Base-by-base conservation (phyloP, 129 eudicot species). In the Centrapalus pauciflorus region DNA sequence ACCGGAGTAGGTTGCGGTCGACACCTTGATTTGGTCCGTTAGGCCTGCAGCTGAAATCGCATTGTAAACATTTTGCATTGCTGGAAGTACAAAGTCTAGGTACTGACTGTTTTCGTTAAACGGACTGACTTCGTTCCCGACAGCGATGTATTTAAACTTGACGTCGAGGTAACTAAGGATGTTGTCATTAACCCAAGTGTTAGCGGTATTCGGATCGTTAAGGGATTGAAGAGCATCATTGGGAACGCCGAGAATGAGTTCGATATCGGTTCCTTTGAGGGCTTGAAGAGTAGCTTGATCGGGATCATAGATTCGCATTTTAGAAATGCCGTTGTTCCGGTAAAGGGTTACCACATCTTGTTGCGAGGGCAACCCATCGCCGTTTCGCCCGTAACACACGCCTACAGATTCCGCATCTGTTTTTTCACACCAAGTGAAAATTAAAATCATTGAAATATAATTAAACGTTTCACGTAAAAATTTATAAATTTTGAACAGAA, bases 301-400 rank as follows among this genome's bases (percentile, higher is more conserved):
- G 2, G 95, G 84, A 58, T 64, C 74, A 13, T 84, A 87, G 14
- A 87, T 17, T 50, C 95, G 73, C 90, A 84, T 84, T 21, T 46
- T 59, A 14, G 41, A 10, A 43, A 87, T 83, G 30, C 64, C 67
- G 20, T 82, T 80, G 21, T n/a, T 11, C 8, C 43, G 56, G 83
- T 76, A 85, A 7, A 85, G 78, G 3, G 9, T 61, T 14, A 82
- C 72, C 10, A 75, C 86, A 1, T 82, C 86, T 52, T 19, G 38
- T 32, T 34, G 34, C 0, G 74, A 49, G 12, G 89, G 94, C 29
- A 86, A 41, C 48, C 46, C 55, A 11, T 67, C 43, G 11, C 84
- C 89, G 2, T 3, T 26, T 14, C 35, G 23, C 2, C 94, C 94
- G 13, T 86, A 66, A 41, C 94, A 82, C 40, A 85, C 93, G 5